Percentiles rank a stretch among this genome's conserved stretches.
Conservation (phyloP, 208 protist species). For the Naegleria gruberi region DNA sequence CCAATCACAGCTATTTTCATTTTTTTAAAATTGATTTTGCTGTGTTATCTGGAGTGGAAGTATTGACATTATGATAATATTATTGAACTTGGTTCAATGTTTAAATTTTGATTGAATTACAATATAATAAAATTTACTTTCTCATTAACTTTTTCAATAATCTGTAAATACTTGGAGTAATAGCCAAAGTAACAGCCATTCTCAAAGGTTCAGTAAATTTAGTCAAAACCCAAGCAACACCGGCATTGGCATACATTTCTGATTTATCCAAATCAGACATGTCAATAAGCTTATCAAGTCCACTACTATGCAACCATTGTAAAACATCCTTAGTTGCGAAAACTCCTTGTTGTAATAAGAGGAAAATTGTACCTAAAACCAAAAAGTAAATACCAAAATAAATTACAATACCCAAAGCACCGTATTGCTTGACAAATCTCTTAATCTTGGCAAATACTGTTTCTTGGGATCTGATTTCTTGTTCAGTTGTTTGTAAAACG, state of each 20-base stretch:
- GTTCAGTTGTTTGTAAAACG: background rate
- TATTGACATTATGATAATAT: too few species aligned
- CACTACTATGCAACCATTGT: background rate
- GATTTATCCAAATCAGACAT: background rate
- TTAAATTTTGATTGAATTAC: too few species aligned
- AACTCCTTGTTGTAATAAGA: background rate
- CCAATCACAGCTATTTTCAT: background rate
- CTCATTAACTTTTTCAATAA: background rate
- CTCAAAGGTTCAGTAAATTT: background rate
- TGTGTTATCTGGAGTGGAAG: too few species aligned
- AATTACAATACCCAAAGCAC: background rate
- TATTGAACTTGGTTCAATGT: too few species aligned
- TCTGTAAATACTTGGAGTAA: background rate
- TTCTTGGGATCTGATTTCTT: background rate
- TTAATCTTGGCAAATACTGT: background rate
- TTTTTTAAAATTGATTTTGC: background rate
- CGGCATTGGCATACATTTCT: background rate
- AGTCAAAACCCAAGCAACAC: background rate
- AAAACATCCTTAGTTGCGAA: background rate
- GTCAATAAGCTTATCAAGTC: background rate
- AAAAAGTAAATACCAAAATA: conserved; percentile 1
- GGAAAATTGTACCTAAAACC: background rate
- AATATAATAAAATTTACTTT: background rate
- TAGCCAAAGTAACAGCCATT: background rate
- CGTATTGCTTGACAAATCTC: background rate